Percentiles rank a stretch among this genome's conserved stretches.
Evolutionary conservation across 2,329 filamentous ascomycete species (phyloP).

Genomic region (Aspergillus arachidicola): DNA sequence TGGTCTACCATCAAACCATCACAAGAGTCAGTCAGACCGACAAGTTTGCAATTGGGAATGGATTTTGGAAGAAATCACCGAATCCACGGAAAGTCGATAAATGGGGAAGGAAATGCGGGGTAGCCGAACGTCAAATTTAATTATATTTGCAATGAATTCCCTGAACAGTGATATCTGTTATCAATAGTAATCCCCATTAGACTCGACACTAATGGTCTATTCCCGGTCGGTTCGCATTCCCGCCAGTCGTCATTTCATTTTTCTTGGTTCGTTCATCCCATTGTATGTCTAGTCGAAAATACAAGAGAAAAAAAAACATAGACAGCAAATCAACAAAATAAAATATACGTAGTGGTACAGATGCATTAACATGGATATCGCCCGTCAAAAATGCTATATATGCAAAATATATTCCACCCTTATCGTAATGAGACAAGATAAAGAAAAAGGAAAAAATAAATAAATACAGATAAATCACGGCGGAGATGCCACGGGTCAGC

Average conservation of each 20-base stretch:
- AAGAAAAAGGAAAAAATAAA: background rate
- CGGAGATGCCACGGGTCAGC: background rate
- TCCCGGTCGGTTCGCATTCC: background rate
- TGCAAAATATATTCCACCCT: background rate
- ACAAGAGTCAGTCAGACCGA: background rate
- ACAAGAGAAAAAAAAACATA: no score
- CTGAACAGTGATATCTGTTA: constrained; percentile 16
- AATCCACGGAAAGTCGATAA: constrained; percentile 7
- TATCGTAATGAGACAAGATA: background rate
- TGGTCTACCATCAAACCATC: background rate
- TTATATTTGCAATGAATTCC: background rate
- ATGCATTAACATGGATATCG: background rate
- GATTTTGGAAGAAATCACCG: background rate
- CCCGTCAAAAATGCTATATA: background rate
- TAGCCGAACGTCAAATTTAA: constrained; percentile 17
- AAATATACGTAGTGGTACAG: background rate
- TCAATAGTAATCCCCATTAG: constrained; percentile 20
- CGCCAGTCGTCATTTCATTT: background rate
- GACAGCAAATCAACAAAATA: no score
- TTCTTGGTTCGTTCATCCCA: background rate
- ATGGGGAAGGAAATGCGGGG: constrained; percentile 29
- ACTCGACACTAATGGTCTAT: constrained; percentile 3
- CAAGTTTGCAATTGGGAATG: constrained; percentile 1
- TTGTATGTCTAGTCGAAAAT: background rate
- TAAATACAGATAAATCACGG: background rate